These are phyloP conservation scores for Haplosporangium sp. DNA, from an alignment of 371 early-diverging fungal species.

Conservation along the genomic window DNA sequence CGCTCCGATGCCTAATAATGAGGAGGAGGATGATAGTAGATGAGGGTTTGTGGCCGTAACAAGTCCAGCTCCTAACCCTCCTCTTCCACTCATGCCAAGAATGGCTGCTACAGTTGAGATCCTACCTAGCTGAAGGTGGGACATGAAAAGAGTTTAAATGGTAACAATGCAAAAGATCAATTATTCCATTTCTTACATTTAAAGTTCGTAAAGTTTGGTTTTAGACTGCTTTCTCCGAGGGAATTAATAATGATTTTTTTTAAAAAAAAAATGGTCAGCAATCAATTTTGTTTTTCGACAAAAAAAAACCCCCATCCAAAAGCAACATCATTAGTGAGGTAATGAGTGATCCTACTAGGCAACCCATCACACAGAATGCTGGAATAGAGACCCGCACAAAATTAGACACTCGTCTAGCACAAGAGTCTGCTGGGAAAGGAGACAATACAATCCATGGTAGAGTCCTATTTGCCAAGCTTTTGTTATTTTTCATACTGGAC, in stretches of 20 bases:
- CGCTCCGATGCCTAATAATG: constrained; percentile 7
- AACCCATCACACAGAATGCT: constrained; percentile 16
- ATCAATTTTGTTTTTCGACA: background rate
- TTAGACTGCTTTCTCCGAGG: too few species aligned
- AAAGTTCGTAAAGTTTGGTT: too few species aligned
- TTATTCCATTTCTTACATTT: too few species aligned
- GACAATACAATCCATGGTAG: constrained; percentile 41
- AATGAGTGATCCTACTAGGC: constrained; percentile 28
- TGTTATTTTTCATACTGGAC: too few species aligned
- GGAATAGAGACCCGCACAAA: constrained; percentile 21
- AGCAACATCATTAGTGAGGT: background rate
- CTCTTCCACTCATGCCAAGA: constrained; percentile 21
- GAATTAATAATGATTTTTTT: too few species aligned
- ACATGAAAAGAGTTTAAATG: constrained; percentile 12
- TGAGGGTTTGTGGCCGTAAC: constrained; percentile 7
- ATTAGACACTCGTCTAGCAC: constrained; percentile 21
- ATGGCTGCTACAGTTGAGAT: constrained; percentile 31
- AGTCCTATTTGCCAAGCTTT: background rate
- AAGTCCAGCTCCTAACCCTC: constrained; percentile 6
- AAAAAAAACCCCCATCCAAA: background rate
- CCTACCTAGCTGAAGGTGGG: constrained; percentile 43
- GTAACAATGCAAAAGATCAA: background rate
- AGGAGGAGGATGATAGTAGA: constrained; percentile 20
- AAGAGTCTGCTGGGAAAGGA: constrained; percentile 25
- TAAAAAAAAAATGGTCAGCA: constrained; percentile 6